Conservation (phyloP, 139 green algal genomes). For the Auxenochlorella pyrenoidosa region DNA sequence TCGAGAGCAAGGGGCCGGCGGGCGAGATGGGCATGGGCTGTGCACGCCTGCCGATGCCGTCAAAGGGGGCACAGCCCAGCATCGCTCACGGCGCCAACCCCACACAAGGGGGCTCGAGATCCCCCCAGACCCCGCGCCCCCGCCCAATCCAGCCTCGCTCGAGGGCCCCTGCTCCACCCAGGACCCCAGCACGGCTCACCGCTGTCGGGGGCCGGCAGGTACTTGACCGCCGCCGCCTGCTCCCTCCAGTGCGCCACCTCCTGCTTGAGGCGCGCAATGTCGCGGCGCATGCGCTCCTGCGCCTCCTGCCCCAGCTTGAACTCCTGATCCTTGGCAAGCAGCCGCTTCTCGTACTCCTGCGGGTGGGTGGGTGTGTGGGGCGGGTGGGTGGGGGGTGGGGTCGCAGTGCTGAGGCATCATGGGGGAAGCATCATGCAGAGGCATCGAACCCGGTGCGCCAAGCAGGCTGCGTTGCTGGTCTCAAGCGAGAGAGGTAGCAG, state of each 20-base stretch:
- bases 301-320: slow-evolving; percentile 56
- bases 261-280: slow-evolving; percentile 41
- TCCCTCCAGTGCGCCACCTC: slow-evolving; percentile 40
- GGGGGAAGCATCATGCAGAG: too few species aligned
- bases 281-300: slow-evolving; percentile 34
- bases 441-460: too few species aligned
- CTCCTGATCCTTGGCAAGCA: slow-evolving; percentile 85
- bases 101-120: too few species aligned
- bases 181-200: neutral
- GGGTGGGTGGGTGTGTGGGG: neutral
- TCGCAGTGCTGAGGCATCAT: neutral
- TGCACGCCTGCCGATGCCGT: too few species aligned
- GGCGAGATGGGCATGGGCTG: too few species aligned
- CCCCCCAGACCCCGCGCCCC: too few species aligned
- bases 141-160: too few species aligned
- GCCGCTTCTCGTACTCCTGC: slow-evolving; percentile 87
- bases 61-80: too few species aligned
- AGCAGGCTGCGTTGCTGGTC: too few species aligned
- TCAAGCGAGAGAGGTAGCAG: too few species aligned
- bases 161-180: too few species aligned
- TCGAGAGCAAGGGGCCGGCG: too few species aligned
- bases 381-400: neutral
- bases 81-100: neutral
- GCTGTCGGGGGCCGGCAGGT: slow-evolving; percentile 20
- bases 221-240: slow-evolving; percentile 35